A percentile compares a stretch with the other conserved stretches of the same genome.
Conservation (phyloP, 345 rosid genomes). For the Syzygium aqueum region DNA sequence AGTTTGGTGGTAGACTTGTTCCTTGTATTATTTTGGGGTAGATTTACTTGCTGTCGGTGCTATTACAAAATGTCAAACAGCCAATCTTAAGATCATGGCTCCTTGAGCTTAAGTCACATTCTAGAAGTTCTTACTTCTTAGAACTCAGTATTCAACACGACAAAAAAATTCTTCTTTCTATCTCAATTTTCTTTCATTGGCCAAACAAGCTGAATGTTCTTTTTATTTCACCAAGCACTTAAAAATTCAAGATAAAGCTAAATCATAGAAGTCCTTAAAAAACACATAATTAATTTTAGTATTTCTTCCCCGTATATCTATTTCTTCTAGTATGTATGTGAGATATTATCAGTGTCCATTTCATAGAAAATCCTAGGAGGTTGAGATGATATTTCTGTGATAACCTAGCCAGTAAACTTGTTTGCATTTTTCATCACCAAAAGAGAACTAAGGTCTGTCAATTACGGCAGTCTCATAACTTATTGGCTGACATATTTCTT, state of each 20-base stretch:
- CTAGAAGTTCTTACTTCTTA: neutral
- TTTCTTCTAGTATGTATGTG: neutral
- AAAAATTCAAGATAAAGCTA: neutral
- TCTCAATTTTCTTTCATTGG: neutral
- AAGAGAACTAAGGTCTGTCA: neutral
- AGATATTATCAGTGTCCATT: neutral
- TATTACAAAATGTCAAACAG: neutral
- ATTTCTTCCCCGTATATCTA: neutral
- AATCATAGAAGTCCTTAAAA: neutral
- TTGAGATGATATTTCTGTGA: neutral
- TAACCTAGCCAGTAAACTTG: neutral
- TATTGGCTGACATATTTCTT: neutral
- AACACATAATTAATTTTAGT: neutral
- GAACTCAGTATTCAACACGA: neutral
- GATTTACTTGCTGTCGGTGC: neutral
- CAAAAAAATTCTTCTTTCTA: neutral
- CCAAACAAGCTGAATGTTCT: neutral
- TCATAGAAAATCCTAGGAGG: neutral
- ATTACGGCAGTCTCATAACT: neutral
- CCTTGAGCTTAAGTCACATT: neutral
- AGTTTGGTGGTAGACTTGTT: neutral
- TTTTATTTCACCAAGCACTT: neutral
- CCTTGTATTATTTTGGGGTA: neutral
- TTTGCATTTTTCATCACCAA: neutral
- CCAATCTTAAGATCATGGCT: neutral